Evolutionary conservation across 768 basidiomycete genomes (phyloP).

Genomic region (Phlegmacium glaucopus): DNA sequence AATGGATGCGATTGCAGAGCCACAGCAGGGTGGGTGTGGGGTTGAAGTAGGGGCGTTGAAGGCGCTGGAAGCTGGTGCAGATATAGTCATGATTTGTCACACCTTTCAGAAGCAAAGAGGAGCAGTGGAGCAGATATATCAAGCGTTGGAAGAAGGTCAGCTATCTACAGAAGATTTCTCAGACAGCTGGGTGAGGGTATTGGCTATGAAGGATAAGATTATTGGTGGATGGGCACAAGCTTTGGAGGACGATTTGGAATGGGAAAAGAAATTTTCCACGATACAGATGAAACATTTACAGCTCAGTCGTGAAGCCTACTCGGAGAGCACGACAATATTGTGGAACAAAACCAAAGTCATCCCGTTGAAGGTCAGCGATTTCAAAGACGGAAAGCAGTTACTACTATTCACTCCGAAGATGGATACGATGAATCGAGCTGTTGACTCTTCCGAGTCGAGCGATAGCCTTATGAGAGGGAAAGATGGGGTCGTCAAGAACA

Average conservation of each 20-base stretch:
- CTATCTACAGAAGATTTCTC: slow-evolving; percentile 36
- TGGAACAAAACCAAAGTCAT: slow-evolving; percentile 34
- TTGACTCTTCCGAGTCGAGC: slow-evolving; percentile 41
- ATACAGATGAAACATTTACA: slow-evolving; percentile 36
- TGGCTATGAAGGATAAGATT: slow-evolving; percentile 47
- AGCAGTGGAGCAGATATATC: slow-evolving; percentile 49
- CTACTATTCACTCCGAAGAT: slow-evolving; percentile 53
- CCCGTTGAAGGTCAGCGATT: slow-evolving; percentile 28
- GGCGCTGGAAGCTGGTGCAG: slow-evolving; percentile 60
- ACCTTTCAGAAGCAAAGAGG: slow-evolving; percentile 49
- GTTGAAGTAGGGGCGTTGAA: slow-evolving; percentile 51
- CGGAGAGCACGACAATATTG: slow-evolving; percentile 42
- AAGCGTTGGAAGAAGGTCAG: slow-evolving; percentile 43
- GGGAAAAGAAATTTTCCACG: slow-evolving; percentile 26
- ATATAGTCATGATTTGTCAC: slow-evolving; percentile 76
- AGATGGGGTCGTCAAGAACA: slow-evolving; percentile 48
- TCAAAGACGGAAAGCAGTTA: slow-evolving; percentile 21
- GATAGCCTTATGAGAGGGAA: slow-evolving; percentile 40
- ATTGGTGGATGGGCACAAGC: slow-evolving; percentile 44
- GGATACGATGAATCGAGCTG: slow-evolving; percentile 59
- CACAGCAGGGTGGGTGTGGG: slow-evolving; percentile 41
- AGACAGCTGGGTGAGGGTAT: slow-evolving; percentile 44
- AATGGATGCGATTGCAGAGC: slow-evolving; percentile 66
- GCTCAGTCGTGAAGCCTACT: slow-evolving; percentile 48
- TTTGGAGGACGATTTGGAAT: slow-evolving; percentile 24